phyloP scores from a whole-genome alignment of 2,329 filamentous ascomycete species.

The Fusarium marasasianum region DNA sequence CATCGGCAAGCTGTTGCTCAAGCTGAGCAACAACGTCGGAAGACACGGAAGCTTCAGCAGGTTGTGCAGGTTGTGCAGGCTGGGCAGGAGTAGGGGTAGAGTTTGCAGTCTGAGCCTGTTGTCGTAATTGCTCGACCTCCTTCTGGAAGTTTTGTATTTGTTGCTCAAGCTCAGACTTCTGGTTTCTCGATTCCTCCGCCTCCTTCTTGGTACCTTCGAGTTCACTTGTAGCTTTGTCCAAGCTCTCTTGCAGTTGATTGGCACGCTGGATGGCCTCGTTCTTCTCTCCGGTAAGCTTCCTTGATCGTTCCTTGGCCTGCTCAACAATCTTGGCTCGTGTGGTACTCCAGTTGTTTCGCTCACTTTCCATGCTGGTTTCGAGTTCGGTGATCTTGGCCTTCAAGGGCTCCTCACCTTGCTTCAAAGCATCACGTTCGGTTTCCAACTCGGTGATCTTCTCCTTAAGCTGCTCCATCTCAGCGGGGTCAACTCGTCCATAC shows the following conservation, averaged over 20 bases:
- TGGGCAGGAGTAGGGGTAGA: slow-evolving; percentile 47
- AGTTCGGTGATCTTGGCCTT: slow-evolving; percentile 63
- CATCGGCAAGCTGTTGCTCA: slow-evolving; percentile 59
- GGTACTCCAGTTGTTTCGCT: slow-evolving; percentile 63
- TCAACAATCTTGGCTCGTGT: slow-evolving; percentile 64
- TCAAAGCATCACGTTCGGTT: slow-evolving; percentile 69
- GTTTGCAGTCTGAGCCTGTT: slow-evolving; percentile 50
- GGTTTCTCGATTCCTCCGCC: slow-evolving; percentile 44
- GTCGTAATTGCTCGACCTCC: slow-evolving; percentile 51
- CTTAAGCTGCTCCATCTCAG: slow-evolving; percentile 90
- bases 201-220: slow-evolving; percentile 60
- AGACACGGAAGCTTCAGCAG: slow-evolving; percentile 52
- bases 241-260: slow-evolving; percentile 60
- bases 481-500: slow-evolving; percentile 93
- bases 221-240: slow-evolving; percentile 62
- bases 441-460: slow-evolving; percentile 75
- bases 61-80: slow-evolving; percentile 45
- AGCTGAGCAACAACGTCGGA: slow-evolving; percentile 58
- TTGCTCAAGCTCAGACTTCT: slow-evolving; percentile 52
- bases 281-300: slow-evolving; percentile 63
- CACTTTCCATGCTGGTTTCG: slow-evolving; percentile 62
- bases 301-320: slow-evolving; percentile 70
- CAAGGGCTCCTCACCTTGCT: slow-evolving; percentile 60
- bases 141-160: slow-evolving; percentile 56
- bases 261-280: slow-evolving; percentile 62